Evolutionary conservation across 805 yeast genomes (phyloP).

Genomic region (Candida ipomoeae): DNA sequence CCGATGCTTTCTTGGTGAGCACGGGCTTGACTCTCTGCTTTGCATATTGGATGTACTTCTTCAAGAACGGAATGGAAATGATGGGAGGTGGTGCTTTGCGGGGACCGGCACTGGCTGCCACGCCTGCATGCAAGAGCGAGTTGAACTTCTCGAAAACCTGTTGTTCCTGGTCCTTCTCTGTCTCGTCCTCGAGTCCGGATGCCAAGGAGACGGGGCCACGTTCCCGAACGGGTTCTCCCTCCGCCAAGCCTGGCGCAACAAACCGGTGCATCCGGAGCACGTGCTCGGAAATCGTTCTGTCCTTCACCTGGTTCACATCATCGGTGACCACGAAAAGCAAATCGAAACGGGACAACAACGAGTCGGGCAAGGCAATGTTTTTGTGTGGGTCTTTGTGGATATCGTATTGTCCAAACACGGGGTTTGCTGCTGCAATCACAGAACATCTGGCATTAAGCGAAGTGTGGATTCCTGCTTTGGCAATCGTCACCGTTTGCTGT

Average conservation of each 20-base stretch:
- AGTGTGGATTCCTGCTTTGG: slow-evolving; percentile 97
- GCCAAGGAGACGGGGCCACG: slow-evolving; percentile 64
- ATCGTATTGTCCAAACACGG: slow-evolving; percentile 95
- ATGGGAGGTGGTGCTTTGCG: slow-evolving; percentile 26
- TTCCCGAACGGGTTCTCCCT: slow-evolving; percentile 93
- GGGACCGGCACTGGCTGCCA: slow-evolving; percentile 25
- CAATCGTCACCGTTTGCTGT: slow-evolving; percentile 96
- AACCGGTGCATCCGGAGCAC: slow-evolving; percentile 91
- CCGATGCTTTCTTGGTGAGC: slow-evolving; percentile 71
- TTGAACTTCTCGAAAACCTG: slow-evolving; percentile 83
- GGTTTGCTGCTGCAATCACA: slow-evolving; percentile 97
- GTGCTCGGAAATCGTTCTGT: slow-evolving; percentile 87
- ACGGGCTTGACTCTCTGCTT: slow-evolving; percentile 83
- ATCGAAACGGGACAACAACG: slow-evolving; percentile 94
- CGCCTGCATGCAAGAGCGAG: slow-evolving; percentile 79
- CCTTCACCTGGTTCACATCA: slow-evolving; percentile 81
- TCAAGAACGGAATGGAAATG: slow-evolving; percentile 76
- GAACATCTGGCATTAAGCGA: slow-evolving; percentile 95
- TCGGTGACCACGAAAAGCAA: slow-evolving; percentile 92
- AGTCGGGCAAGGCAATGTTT: slow-evolving; percentile 95
- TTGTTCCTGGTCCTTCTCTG: slow-evolving; percentile 45
- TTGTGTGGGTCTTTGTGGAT: slow-evolving; percentile 93
- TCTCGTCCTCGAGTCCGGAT: slow-evolving; percentile 64
- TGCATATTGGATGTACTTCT: slow-evolving; percentile 91
- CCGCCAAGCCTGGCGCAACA: slow-evolving; percentile 79